Evolutionary conservation across 2,329 filamentous ascomycete species (phyloP), one percentile per base, ranked within the genome.

Genomic region (Reticulascus tulasneorum): DNA sequence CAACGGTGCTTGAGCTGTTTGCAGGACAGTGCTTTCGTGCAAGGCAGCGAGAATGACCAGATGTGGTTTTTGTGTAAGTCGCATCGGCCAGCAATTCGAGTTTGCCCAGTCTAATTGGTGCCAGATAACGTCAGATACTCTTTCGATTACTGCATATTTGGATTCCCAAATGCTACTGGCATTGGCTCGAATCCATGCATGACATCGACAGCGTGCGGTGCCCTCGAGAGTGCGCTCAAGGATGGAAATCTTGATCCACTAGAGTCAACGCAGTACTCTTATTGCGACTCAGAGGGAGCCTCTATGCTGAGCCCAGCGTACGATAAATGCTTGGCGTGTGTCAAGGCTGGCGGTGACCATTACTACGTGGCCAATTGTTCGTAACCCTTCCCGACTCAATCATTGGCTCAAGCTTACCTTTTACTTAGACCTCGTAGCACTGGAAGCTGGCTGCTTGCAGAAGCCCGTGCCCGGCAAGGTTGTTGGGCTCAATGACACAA

Each of bases 41-140:
- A 68, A 23, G 70, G 64, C 2, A 38, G 40, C 7, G 72, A 77
- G 54, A 76, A 55, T 36, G 74, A 78, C 44, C 70, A 73, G 42
- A 59, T 62, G 30, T 77, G 73, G 73, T 77, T 77, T 42, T 47
- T 77, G 27, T 75, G 73, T 77, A 63, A 57, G 73, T 58, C n/a
- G 2, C 15, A 4, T 11, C 6, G 5, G 18, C 26, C 2, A 7
- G 6, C 26, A 12, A 3, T 12, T 20, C 20, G 19, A 16, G 8
- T 18, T 6, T n/a, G n/a, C n/a, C n/a, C n/a, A n/a, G n/a, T n/a
- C n/a, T n/a, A n/a, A n/a, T n/a, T n/a, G n/a, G 54, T 35, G 23
- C 7, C 15, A 77, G 73, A 78, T 44, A 77, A 78, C 44, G 50
- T 76, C 27, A 61, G 73, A 43, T 77, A 73, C 49, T 59, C 67